phyloP scores from a whole-genome alignment of 164 flowering plant species.

The Umbellularia californica region DNA sequence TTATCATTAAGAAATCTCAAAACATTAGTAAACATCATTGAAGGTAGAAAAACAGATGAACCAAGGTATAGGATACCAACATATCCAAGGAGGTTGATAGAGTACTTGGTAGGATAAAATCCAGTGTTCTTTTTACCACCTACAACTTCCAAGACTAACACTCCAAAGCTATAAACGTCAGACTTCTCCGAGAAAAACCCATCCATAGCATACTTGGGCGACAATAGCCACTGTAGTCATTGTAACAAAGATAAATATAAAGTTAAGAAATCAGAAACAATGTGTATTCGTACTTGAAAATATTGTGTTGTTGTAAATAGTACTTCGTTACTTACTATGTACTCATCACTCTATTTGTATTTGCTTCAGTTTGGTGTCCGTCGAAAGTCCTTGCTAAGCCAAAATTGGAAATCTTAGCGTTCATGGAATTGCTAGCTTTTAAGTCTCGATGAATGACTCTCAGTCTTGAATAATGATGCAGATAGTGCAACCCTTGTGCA shows the following conservation, averaged over 20 bases:
- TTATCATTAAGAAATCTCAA: too few relatives aligned
- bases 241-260: not conserved
- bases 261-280: not conserved
- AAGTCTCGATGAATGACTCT: constrained; percentile 73
- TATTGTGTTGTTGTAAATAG: not conserved
- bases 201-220: constrained; percentile 13
- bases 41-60: too few relatives aligned
- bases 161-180: constrained; percentile 14
- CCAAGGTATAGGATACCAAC: not conserved
- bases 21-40: too few relatives aligned
- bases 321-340: constrained; percentile 24
- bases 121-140: constrained; percentile 18
- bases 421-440: constrained; percentile 79
- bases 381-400: constrained; percentile 59
- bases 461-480: constrained; percentile 72
- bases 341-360: constrained; percentile 28
- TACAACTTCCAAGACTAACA: constrained; percentile 5
- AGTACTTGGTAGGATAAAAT: constrained; percentile 1
- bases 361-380: constrained; percentile 22
- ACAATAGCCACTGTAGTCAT: constrained; percentile 12
- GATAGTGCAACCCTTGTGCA: constrained; percentile 78
- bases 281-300: not conserved
- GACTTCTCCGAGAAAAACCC: constrained; percentile 12
- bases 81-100: constrained; percentile 9
- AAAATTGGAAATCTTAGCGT: constrained; percentile 81